Percentiles rank a stretch among this genome's conserved stretches.
Conservation (phyloP, 2,329 filamentous ascomycete species). For the Colletotrichum chrysophilum region DNA sequence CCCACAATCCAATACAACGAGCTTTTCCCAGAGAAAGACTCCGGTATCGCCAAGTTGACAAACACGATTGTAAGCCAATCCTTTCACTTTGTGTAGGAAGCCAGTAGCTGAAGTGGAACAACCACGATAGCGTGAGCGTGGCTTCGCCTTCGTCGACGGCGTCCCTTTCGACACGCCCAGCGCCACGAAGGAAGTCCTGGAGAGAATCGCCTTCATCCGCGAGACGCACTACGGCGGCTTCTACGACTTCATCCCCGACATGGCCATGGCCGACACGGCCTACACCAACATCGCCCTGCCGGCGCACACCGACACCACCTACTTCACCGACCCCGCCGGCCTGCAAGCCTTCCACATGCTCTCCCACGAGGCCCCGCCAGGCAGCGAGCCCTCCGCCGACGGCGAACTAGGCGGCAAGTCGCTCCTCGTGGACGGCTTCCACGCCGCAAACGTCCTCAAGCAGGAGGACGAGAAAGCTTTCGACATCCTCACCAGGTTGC, state of each 20-base stretch:
- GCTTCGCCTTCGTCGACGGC: constrained; percentile 78
- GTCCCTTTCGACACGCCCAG: constrained; percentile 70
- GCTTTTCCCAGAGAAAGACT: constrained; percentile 58
- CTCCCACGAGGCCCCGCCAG: constrained; percentile 69
- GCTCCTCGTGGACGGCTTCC: constrained; percentile 86
- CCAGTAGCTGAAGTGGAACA: neutral
- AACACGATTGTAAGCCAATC: constrained; percentile 60
- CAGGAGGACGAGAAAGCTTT: constrained; percentile 61
- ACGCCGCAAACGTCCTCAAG: constrained; percentile 67
- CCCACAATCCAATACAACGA: constrained; percentile 66
- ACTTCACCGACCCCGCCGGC: constrained; percentile 91
- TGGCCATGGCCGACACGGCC: constrained; percentile 86
- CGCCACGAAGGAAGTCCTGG: constrained; percentile 75
- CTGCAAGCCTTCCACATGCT: constrained; percentile 93
- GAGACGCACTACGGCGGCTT: constrained; percentile 87
- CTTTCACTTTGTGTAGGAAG: neutral
- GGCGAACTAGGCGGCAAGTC: constrained; percentile 70
- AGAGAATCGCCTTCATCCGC: constrained; percentile 85
- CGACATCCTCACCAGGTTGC: constrained; percentile 56
- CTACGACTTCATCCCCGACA: constrained; percentile 86
- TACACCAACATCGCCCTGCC: constrained; percentile 86
- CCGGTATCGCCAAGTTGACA: constrained; percentile 66
- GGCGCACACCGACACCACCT: constrained; percentile 93
- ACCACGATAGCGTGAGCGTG: constrained; percentile 62
- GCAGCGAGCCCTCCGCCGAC: constrained; percentile 27